Conservation (phyloP, 495 filamentous ascomycete species). For the Penicillium macrosclerotiorum region DNA sequence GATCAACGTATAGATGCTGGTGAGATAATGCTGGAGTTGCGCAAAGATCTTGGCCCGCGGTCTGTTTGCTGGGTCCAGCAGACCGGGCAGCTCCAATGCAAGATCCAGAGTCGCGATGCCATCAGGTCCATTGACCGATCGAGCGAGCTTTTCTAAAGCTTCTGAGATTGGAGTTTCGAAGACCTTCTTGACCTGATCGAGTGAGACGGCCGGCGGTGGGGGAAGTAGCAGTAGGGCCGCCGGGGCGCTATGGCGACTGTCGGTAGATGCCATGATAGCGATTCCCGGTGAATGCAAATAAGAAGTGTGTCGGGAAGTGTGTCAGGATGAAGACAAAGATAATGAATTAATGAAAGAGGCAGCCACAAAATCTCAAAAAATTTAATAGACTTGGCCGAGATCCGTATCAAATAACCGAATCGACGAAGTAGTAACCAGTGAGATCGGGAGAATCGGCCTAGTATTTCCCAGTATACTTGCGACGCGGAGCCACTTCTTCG, state of each 20-base stretch:
- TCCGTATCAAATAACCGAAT: background rate
- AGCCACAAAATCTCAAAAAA: background rate
- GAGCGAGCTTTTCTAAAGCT: conserved; percentile 28
- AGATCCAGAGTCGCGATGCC: conserved; percentile 41
- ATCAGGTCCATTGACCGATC: conserved; percentile 27
- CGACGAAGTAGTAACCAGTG: background rate
- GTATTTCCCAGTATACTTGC: too few species aligned
- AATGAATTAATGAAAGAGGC: background rate
- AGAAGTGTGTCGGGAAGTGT: background rate
- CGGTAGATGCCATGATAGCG: conserved; percentile 27
- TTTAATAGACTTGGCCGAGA: background rate
- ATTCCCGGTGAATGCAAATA: background rate
- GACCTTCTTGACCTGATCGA: conserved; percentile 35
- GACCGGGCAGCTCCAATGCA: conserved; percentile 39
- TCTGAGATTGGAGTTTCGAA: conserved; percentile 41
- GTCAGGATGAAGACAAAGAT: too few species aligned
- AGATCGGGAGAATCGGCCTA: too few species aligned
- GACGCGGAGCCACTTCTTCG: too few species aligned
- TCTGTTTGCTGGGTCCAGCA: conserved; percentile 35
- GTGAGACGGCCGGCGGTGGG: conserved; percentile 40
- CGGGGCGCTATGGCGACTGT: conserved; percentile 20
- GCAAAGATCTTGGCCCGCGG: conserved; percentile 57
- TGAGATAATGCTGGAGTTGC: conserved; percentile 66
- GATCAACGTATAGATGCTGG: conserved; percentile 75
- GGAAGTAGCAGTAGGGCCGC: conserved; percentile 49